phyloP scores from a whole-genome alignment of 192 early-diverging fungal genomes.

The Gonapodya prolifera region DNA sequence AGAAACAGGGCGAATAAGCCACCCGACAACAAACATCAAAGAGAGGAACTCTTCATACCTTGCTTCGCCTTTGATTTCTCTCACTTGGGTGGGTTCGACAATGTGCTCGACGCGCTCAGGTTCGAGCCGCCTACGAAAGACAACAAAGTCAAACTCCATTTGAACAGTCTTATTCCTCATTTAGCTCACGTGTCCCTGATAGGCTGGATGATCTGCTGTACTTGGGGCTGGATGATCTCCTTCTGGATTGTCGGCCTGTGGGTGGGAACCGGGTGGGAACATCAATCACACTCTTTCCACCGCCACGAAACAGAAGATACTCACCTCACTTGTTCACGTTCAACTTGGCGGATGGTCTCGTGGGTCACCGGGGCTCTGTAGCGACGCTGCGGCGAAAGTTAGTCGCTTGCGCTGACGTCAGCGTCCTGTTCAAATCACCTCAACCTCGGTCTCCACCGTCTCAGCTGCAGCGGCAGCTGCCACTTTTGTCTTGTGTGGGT shows the following conservation, averaged over 20 bases:
- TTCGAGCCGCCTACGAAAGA: neutral
- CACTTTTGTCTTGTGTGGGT: neutral
- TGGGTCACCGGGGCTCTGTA: neutral
- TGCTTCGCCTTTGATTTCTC: neutral
- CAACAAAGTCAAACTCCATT: too few species aligned
- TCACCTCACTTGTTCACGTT: neutral
- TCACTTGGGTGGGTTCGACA: neutral
- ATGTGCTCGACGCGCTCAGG: neutral
- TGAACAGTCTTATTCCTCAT: too few species aligned
- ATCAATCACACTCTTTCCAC: too few species aligned
- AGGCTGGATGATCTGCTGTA: neutral
- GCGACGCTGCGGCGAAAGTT: neutral
- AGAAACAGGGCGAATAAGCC: neutral
- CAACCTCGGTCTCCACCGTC: neutral
- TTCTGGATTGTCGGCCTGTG: neutral
- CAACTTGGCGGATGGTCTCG: neutral
- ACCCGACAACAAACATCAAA: neutral
- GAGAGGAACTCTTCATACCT: neutral
- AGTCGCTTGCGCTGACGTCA: neutral
- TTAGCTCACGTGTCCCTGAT: neutral
- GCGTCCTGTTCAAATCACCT: neutral
- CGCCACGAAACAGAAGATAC: neutral
- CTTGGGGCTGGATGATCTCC: neutral
- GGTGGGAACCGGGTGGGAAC: neutral
- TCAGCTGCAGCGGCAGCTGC: neutral